Base-by-base conservation (phyloP, 2,329 filamentous ascomycete species). In the Aspergillus quadrilineatus region DNA sequence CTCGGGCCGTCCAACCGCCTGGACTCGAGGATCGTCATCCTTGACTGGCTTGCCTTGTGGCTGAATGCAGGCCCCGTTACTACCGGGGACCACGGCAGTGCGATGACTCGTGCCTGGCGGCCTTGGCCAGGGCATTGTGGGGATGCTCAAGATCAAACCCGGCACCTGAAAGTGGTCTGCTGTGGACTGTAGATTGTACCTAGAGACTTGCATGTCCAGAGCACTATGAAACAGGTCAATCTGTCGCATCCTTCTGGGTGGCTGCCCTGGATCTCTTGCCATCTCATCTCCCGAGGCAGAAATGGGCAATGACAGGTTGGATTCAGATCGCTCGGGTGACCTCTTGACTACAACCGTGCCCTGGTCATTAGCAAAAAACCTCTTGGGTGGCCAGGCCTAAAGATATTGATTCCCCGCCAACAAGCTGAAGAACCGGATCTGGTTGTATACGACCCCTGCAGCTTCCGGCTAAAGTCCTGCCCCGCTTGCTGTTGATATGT, bases 1-100 rank as follows among this genome's bases (percentile, higher is more conserved):
- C 55, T 58, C 61, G 64, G 65, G 51, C 63, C 65, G 64, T 48
- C 48, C 53, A 55, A 48, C 64, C 66, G 66, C 56, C 58, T 50
- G 43, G 45, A 22, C 41, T 44, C 39, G 48, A 57, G 32, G 34
- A 55, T 55, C 46, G 39, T 41, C 53, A 37, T 36, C 32, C 15
- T 30, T 43, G 12, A 36, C 39, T 42, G 7, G 14, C n/a, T 41
- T 42, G 47, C 54, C 56, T 49, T 42, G 14, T 7, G 39, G 15
- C 39, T 36, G 29, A 9, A 17, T 36, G 29, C 26, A 43, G 41
- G 34, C 30, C 43, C 37, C 30, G 29, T 44, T 34, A 48, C 29
- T 47, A 9, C 43, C 8, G 12, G 36, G 32, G 45, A 41, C 14
- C 44, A n/a, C 42, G 29, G 26, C 15, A 6, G 7, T 28, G n/a